Evolutionary conservation across 495 filamentous ascomycete genomes (phyloP).

Genomic region (Astrothelium macrocarpum): DNA sequence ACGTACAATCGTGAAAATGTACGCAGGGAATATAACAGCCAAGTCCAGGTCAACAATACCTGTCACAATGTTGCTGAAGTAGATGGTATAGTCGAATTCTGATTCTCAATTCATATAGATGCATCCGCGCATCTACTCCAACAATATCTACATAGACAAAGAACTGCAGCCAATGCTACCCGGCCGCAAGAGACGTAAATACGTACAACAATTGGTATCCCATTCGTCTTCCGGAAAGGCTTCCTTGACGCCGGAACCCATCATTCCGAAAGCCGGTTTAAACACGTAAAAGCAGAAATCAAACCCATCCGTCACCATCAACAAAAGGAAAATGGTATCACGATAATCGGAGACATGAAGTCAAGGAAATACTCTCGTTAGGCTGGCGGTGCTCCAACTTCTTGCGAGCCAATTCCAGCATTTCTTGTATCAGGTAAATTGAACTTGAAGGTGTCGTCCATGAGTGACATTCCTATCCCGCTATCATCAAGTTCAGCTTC

Average conservation of each 20-base stretch:
- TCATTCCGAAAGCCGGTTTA: background rate
- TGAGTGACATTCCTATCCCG: conserved; percentile 56
- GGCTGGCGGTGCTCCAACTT: background rate
- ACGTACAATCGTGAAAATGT: no score
- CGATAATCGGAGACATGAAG: background rate
- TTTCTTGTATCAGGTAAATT: background rate
- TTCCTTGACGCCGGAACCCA: background rate
- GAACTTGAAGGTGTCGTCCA: conserved; percentile 51
- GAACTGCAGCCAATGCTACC: background rate
- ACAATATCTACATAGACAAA: background rate
- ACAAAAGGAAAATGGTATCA: conserved; percentile 4
- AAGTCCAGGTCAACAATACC: no score
- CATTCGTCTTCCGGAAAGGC: background rate
- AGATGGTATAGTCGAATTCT: background rate
- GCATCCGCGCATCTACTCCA: background rate
- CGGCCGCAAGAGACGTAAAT: background rate
- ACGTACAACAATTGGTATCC: conserved; percentile 1
- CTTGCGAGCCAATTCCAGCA: background rate
- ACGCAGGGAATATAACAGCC: no score
- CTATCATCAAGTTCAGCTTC: conserved; percentile 51
- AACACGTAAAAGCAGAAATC: background rate
- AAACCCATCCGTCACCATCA: background rate
- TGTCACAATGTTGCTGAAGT: background rate
- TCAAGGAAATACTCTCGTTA: background rate
- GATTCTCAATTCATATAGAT: background rate